Percentiles rank a stretch among this genome's conserved stretches.
Conservation (phyloP, 306 rosid species). For the Vicia sativa region DNA sequence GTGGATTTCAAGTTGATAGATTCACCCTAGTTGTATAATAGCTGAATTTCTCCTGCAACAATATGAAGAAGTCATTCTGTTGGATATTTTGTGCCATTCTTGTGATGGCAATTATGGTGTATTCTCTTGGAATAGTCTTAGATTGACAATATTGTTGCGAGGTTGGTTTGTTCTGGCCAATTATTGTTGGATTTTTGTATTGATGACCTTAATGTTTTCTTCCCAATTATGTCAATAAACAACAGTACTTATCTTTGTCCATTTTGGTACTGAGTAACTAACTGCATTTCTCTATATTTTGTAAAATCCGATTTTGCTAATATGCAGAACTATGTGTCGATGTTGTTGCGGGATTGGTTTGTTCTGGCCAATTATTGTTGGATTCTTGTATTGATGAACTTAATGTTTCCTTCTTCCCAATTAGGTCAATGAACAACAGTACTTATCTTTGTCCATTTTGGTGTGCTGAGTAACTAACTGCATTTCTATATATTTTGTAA, state of each 20-base stretch:
- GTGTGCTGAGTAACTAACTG: neutral
- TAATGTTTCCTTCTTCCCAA: neutral
- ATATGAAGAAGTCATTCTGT: neutral
- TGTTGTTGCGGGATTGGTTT: too few relatives aligned
- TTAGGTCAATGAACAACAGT: conserved; percentile 23
- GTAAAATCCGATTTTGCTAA: too few relatives aligned
- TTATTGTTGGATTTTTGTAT: neutral
- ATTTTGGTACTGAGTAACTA: neutral
- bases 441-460: neutral
- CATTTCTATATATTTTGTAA: neutral
- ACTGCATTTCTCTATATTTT: too few relatives aligned
- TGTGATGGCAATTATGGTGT: conserved; percentile 37
- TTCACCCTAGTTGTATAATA: conserved; percentile 42
- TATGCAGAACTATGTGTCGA: too few relatives aligned
- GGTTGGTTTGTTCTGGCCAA: neutral
- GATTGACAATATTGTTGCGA: neutral
- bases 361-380: too few relatives aligned
- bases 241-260: neutral
- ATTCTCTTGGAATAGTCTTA: neutral
- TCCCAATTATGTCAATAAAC: conserved; percentile 20
- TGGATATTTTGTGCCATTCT: conserved; percentile 35
- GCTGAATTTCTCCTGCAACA: conserved; percentile 20
- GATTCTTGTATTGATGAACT: neutral
- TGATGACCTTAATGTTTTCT: neutral
- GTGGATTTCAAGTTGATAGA: conserved; percentile 58